A percentile compares a stretch with the other conserved stretches of the same genome.
phyloP scores from a whole-genome alignment of 2,329 filamentous ascomycete species.

The Botrytis fragariae region DNA sequence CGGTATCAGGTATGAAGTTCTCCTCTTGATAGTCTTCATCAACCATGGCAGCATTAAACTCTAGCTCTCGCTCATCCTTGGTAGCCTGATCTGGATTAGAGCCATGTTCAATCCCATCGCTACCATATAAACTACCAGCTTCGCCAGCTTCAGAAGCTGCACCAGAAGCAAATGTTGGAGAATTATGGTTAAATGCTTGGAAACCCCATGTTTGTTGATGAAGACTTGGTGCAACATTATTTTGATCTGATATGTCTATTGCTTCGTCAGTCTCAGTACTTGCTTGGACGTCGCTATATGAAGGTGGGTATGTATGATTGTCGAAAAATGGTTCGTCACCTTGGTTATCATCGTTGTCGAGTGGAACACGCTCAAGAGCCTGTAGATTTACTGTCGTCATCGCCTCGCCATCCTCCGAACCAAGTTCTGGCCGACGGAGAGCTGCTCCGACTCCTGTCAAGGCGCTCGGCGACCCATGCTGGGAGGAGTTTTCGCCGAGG shows the following conservation, averaged over 20 bases:
- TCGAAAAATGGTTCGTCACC: conserved; percentile 24
- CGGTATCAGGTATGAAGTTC: conserved; percentile 31
- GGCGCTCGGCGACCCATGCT: conserved; percentile 87
- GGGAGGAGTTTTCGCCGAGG: conserved; percentile 81
- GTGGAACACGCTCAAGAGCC: conserved; percentile 31
- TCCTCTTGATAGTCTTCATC: conserved; percentile 29
- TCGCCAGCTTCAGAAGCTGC: conserved; percentile 33
- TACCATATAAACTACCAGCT: conserved; percentile 21
- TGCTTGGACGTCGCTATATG: conserved; percentile 29
- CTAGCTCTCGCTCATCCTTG: conserved; percentile 27
- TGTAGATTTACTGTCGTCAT: conserved; percentile 34
- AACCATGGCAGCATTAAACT: conserved; percentile 31
- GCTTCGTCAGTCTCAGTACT: conserved; percentile 36
- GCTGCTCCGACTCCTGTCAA: conserved; percentile 73
- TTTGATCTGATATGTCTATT: conserved; percentile 31
- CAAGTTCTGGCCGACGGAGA: conserved; percentile 63
- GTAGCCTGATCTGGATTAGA: conserved; percentile 33
- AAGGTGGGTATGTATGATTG: conserved; percentile 23
- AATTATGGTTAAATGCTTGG: conserved; percentile 16
- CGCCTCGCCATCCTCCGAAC: conserved; percentile 42
- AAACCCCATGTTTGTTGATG: conserved; percentile 11
- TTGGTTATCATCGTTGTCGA: conserved; percentile 31
- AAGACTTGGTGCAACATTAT: conserved; percentile 18
- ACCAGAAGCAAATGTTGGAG: conserved; percentile 27
- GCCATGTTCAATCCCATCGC: conserved; percentile 36